Evolutionary conservation across 148 eudicot species (phyloP), one percentile per base, ranked within the genome.

Genomic region (Bassia scoparia): DNA sequence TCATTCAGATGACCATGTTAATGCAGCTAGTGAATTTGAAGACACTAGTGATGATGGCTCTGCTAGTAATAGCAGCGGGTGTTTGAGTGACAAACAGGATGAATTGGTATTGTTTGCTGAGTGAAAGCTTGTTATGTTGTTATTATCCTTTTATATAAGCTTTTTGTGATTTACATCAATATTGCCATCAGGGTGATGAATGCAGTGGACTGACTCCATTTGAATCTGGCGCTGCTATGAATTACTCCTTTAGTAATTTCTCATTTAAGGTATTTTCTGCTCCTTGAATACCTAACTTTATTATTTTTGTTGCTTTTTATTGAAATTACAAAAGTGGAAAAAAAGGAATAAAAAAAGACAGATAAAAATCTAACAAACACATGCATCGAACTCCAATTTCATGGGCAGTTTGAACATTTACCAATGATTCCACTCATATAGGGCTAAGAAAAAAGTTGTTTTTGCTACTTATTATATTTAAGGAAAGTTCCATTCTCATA

Each of bases 221-320:
- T 68, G 97, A 90, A 69, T 86, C 94, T 17, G 82, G 87, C 71
- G 85, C 87, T 26, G 80, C 87, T 38, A 84, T 86, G 35, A 84
- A 92, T 81, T 92, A 96, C 79, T 87, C 99, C 73, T 96, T 96
- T 73, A 96, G 97, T 80, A 96, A 96, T 83, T 96, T 96, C 82
- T 96, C 99, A 9, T 96, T 96, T 65, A 96, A 96, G 98, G 98
- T 95, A 87, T 38, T 64, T 73, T 54, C 53, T 23, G 23, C 15
- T 58, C 61, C 54, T 8, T 5, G 37, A 18, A 30, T 62, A 0
- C 35, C 54, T 49, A 18, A 4, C 3, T 23, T 21, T 37, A 21
- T 63, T 15, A 7, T 20, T 21, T 4, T 21, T 4, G 2, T 11
- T 1, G 37, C 2, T 61, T 21, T 20, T 15, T 31, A 8, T 18